Evolutionary conservation across 495 filamentous ascomycete species (phyloP).

Genomic region (Daldinia loculata): DNA sequence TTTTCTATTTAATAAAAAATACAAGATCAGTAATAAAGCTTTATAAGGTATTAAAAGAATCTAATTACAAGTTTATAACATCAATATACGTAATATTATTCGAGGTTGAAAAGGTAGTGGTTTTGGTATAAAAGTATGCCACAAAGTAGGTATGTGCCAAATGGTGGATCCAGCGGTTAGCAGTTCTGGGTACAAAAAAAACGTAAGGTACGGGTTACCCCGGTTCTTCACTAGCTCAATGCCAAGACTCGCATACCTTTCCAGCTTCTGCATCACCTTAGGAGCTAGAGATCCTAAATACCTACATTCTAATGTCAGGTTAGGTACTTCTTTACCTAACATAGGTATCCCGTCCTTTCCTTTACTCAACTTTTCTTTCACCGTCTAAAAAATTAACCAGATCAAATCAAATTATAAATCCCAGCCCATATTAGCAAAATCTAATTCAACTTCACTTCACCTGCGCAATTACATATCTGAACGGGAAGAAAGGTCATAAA

Average conservation of each 20-base stretch:
- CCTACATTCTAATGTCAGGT: background rate
- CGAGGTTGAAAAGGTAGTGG: too few relatives aligned
- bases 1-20: too few relatives aligned
- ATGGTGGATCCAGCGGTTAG: too few relatives aligned
- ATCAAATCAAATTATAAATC: background rate
- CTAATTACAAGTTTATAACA: too few relatives aligned
- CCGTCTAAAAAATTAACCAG: background rate
- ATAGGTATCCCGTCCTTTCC: slow-evolving; percentile 1
- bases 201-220: slow-evolving; percentile 8
- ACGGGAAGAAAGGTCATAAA: background rate
- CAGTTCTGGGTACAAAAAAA: slow-evolving; percentile 13
- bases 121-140: too few relatives aligned
- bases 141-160: too few relatives aligned
- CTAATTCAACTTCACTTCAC: slow-evolving; percentile 1
- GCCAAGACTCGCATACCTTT: slow-evolving; percentile 27
- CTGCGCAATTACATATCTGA: slow-evolving; percentile 2
- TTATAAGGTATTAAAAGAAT: too few relatives aligned
- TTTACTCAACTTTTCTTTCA: background rate
- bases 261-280: background rate
- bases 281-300: background rate
- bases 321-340: background rate
- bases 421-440: background rate
- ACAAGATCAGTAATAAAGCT: too few relatives aligned
- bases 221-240: slow-evolving; percentile 11
- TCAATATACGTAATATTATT: too few relatives aligned